Percentiles rank a stretch among this genome's conserved stretches.
phyloP scores from a whole-genome alignment of 495 filamentous ascomycete genomes.

The Saxophila tyrrhenica region DNA sequence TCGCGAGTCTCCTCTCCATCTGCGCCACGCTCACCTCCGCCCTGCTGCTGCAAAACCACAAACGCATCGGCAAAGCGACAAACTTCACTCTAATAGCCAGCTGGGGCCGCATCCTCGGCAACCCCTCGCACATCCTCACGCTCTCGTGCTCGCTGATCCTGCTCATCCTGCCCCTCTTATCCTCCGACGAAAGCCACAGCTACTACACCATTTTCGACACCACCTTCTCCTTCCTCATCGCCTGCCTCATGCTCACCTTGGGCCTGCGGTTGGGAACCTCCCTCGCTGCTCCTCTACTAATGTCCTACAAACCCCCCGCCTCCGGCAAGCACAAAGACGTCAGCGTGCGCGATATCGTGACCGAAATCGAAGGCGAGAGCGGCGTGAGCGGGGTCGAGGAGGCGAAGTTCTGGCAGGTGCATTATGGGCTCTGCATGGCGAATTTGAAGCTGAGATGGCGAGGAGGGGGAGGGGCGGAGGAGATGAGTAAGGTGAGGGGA shows the following conservation, averaged over 20 bases:
- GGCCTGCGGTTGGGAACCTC: constrained; percentile 71
- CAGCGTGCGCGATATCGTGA: constrained; percentile 58
- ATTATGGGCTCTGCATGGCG: constrained; percentile 92
- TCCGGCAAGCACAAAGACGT: not conserved
- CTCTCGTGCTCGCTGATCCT: constrained; percentile 72
- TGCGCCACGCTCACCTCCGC: constrained; percentile 76
- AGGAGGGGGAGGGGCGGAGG: constrained; percentile 45
- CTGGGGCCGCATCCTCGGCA: constrained; percentile 69
- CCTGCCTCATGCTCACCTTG: constrained; percentile 73
- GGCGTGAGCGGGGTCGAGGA: constrained; percentile 69
- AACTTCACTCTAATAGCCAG: constrained; percentile 73
- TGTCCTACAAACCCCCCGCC: constrained; percentile 63
- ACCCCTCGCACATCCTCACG: constrained; percentile 89
- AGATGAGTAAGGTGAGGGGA: constrained; percentile 56
- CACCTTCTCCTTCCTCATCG: constrained; percentile 64
- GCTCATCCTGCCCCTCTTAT: constrained; percentile 68
- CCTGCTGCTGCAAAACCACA: constrained; percentile 79
- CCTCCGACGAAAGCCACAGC: constrained; percentile 38
- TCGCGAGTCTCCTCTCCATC: constrained; percentile 79
- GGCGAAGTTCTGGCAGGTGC: constrained; percentile 95
- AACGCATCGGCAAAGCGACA: constrained; percentile 76
- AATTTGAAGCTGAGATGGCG: constrained; percentile 67
- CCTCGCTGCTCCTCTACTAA: constrained; percentile 84
- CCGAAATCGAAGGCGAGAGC: constrained; percentile 72
- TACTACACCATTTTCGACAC: constrained; percentile 73